Evolutionary conservation across 352 stramenopile genomes (phyloP).

Genomic region (Phytophthora vignae): DNA sequence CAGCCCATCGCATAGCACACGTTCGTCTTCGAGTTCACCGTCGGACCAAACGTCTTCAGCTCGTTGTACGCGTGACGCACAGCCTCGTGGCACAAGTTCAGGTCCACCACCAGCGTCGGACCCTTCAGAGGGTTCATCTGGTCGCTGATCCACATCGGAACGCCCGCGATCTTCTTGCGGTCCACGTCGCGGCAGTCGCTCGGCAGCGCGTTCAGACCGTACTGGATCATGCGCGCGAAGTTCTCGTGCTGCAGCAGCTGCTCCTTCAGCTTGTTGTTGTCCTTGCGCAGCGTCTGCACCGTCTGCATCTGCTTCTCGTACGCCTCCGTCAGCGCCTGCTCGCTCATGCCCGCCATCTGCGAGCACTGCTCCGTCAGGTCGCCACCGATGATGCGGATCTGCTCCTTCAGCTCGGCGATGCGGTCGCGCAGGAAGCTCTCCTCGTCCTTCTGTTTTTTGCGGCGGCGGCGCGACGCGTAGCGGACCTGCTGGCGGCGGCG

Average conservation of each 20-base stretch:
- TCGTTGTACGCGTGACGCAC: conserved; percentile 84
- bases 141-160: conserved; percentile 83
- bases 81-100: conserved; percentile 81
- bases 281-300: conserved; percentile 79
- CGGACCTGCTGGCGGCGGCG: conserved; percentile 80
- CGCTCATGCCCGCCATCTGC: conserved; percentile 84
- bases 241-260: conserved; percentile 86
- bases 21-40: conserved; percentile 86
- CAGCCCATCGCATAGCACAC: conserved; percentile 88
- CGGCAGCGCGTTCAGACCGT: conserved; percentile 78
- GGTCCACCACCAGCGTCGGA: conserved; percentile 76
- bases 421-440: conserved; percentile 81
- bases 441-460: conserved; percentile 89
- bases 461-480: conserved; percentile 78
- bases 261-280: conserved; percentile 89
- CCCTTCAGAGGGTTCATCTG: conserved; percentile 84
- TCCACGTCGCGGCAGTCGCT: conserved; percentile 82
- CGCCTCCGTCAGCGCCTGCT: conserved; percentile 78
- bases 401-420: conserved; percentile 86
- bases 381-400: conserved; percentile 85
- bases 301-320: conserved; percentile 88
- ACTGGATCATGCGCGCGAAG: conserved; percentile 88
- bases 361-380: conserved; percentile 82
- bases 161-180: conserved; percentile 77
- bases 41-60: conserved; percentile 76